phyloP scores from a whole-genome alignment of 2,329 filamentous ascomycete genomes.

The Monosporascus sp. region DNA sequence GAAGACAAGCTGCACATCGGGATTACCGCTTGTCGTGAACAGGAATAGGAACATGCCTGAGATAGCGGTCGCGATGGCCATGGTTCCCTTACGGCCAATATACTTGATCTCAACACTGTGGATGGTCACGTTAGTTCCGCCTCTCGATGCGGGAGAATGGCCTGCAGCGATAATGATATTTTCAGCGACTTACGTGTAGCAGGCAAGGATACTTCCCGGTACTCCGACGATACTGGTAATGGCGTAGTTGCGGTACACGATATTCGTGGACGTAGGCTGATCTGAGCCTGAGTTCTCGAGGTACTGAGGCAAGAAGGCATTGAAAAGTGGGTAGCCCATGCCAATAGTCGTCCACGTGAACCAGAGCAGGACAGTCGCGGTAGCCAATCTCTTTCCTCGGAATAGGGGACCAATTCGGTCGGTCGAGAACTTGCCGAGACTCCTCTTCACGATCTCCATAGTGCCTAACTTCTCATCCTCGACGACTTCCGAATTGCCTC shows the following conservation, averaged over 20 bases:
- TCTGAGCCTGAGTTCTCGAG: conserved; percentile 20
- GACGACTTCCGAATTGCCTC: conserved; percentile 13
- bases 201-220: conserved; percentile 35
- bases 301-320: conserved; percentile 36
- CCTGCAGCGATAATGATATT: not conserved
- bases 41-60: conserved; percentile 43
- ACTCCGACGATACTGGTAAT: conserved; percentile 32
- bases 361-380: conserved; percentile 49
- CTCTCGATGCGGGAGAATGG: not conserved
- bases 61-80: conserved; percentile 37
- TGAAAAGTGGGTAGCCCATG: conserved; percentile 53
- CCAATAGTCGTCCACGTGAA: conserved; percentile 55
- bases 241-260: conserved; percentile 27
- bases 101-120: conserved; percentile 31
- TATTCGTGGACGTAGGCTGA: conserved; percentile 27
- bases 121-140: not conserved
- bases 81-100: conserved; percentile 38
- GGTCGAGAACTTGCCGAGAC: conserved; percentile 47
- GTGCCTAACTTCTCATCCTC: conserved; percentile 10
- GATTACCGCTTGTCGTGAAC: conserved; percentile 33
- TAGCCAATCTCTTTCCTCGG: conserved; percentile 44
- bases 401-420: conserved; percentile 52
- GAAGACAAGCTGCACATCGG: conserved; percentile 22
- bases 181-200: conserved; percentile 20
- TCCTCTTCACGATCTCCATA: conserved; percentile 32